Percentiles rank a stretch among this genome's conserved stretches.
Conservation (phyloP, 306 rosid species). For the Urtica urens region DNA sequence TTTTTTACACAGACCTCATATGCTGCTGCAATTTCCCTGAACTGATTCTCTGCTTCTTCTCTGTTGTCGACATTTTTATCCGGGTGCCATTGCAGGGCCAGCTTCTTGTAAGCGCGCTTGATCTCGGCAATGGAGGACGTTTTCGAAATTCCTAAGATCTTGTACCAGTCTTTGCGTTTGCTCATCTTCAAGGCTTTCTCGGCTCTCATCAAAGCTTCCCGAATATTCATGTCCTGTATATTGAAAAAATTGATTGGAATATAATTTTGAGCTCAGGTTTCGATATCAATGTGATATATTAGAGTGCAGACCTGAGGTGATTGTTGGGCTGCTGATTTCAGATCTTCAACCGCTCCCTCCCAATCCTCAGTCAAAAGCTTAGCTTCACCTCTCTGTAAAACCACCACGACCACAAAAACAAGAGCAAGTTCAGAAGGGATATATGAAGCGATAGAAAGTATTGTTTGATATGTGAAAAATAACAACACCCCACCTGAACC, state of each 20-base stretch:
- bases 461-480: too few species aligned
- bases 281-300: background rate
- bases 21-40: conserved; percentile 91
- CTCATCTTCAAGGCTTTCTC: conserved; percentile 95
- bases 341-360: conserved; percentile 96
- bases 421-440: too few species aligned
- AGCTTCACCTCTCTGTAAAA: conserved; percentile 99
- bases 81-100: conserved; percentile 98
- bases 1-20: conserved; percentile 91
- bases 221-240: conserved; percentile 85
- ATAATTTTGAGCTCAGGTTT: conserved; percentile 1
- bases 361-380: conserved; percentile 89
- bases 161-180: conserved; percentile 96
- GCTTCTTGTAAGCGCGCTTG: conserved; percentile 94
- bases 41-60: conserved; percentile 87
- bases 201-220: conserved; percentile 72
- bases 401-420: too few species aligned
- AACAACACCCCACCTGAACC: too few species aligned
- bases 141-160: conserved; percentile 82
- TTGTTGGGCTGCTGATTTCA: conserved; percentile 79
- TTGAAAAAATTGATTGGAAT: too few species aligned
- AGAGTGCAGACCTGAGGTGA: conserved; percentile 65
- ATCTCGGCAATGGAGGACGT: conserved; percentile 68
- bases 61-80: conserved; percentile 89
- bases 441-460: too few species aligned